Evolutionary conservation across 805 yeast genomes (phyloP), one percentile per base, ranked within the genome.

Genomic region (Candida hispaniensis): DNA sequence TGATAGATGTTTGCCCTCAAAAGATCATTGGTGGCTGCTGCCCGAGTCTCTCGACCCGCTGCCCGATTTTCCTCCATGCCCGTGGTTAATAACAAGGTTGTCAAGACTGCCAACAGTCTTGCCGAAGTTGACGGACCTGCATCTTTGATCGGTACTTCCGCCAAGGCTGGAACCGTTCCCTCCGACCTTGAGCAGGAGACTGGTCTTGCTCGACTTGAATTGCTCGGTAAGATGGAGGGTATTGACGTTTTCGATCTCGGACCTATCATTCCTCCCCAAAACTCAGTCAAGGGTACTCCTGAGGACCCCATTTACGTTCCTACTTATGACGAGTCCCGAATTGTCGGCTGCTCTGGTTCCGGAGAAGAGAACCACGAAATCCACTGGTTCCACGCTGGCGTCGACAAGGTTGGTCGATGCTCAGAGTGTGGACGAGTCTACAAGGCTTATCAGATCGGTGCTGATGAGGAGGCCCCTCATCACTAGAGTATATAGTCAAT

Each of bases 371-470:
- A 91, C 47, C 97, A 86, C 64, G 76, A 73, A 52, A 73, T 82
- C 47, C 73, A 75, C 77, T 88, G 96, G 95, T 72, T 86, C 67
- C 76, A 75, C 63, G 93, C 93, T 52, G 79, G 85, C 48, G 72
- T 68, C 46, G 80, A 72, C 32, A 67, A 81, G 62, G 79, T 79
- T 43, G 80, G 80, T 49, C 83, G 98, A 75, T 91, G 96, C 67
- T 82, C 95, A 94, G 95, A 91, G 63, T 88, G 97, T 63, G 98
- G 98, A 63, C 78, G 86, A 50, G 94, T 85, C 48, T 88, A 79
- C 71, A 75, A 80, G 55, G 36, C 36, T n/a, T 32, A 32, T 17
- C 28, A 32, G 36, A 27, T 32, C 7, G 36, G 36, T 7, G 36
- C 36, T 13, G 36, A 32, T 13, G 36, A 32, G 36, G 36, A 32